These are phyloP conservation scores for Mycena galericulata DNA, from an alignment of 768 basidiomycete genomes.

Conservation along the genomic window DNA sequence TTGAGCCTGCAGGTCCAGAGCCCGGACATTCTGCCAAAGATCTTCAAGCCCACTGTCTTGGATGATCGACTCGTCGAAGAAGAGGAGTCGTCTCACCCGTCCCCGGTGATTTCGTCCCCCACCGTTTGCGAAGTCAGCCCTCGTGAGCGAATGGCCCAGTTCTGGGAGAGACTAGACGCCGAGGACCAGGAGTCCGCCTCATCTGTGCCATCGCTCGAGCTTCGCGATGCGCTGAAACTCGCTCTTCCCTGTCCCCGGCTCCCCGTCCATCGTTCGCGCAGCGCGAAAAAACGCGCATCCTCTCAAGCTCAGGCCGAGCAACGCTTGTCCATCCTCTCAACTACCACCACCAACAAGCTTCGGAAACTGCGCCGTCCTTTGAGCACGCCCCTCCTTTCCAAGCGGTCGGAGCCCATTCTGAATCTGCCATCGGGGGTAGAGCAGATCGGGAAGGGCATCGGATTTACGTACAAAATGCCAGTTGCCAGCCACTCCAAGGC, in stretches of 20 bases:
- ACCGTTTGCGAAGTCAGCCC: constrained; percentile 34
- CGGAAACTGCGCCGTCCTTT: constrained; percentile 51
- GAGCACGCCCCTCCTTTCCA: constrained; percentile 43
- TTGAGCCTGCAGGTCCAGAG: constrained; percentile 31
- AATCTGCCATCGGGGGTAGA: constrained; percentile 59
- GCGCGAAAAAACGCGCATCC: constrained; percentile 46
- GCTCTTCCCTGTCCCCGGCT: constrained; percentile 34
- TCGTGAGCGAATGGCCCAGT: constrained; percentile 45
- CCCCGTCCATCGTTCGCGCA: constrained; percentile 44
- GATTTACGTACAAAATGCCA: constrained; percentile 57
- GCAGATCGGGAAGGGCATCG: constrained; percentile 65
- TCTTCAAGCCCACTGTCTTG: constrained; percentile 31
- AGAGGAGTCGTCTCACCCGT: constrained; percentile 9
- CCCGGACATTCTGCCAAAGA: constrained; percentile 33
- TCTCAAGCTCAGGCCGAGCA: constrained; percentile 43
- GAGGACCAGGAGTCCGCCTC: constrained; percentile 40
- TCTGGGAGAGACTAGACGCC: constrained; percentile 62
- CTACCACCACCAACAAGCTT: constrained; percentile 56
- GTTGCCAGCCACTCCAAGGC: constrained; percentile 44
- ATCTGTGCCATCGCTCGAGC: constrained; percentile 27
- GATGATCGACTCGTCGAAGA: constrained; percentile 19
- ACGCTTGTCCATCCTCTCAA: constrained; percentile 50
- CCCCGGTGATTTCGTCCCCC: constrained; percentile 28
- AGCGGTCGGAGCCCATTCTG: constrained; percentile 41
- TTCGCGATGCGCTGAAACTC: constrained; percentile 30